These are phyloP conservation scores for Coemansia sp. DNA, from an alignment of 192 early-diverging fungal genomes.

Conservation along the genomic window DNA sequence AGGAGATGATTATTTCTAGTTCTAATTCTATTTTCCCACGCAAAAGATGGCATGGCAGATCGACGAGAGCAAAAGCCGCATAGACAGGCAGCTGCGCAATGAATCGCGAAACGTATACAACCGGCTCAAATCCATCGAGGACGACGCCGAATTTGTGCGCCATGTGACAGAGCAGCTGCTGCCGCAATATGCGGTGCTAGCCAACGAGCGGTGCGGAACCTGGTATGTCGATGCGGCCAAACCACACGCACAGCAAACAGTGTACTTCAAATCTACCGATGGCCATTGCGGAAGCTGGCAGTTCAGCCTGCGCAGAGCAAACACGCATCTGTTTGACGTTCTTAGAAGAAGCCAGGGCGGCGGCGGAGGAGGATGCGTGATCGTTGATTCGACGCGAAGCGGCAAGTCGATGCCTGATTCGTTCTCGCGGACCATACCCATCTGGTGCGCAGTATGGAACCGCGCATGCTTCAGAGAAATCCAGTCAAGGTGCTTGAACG, in stretches of 20 bases:
- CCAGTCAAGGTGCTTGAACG: neutral
- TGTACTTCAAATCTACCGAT: slow-evolving; percentile 95
- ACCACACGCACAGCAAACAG: slow-evolving; percentile 60
- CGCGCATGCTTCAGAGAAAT: slow-evolving; percentile 34
- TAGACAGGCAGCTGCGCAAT: slow-evolving; percentile 15
- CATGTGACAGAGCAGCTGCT: slow-evolving; percentile 58
- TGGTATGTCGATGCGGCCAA: slow-evolving; percentile 81
- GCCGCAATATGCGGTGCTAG: slow-evolving; percentile 64
- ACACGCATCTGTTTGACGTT: slow-evolving; percentile 69
- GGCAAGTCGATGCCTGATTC: slow-evolving; percentile 87
- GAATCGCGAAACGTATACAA: slow-evolving; percentile 64
- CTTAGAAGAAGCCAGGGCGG: slow-evolving; percentile 58
- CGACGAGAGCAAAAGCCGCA: slow-evolving; percentile 3
- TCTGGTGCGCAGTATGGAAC: slow-evolving; percentile 87
- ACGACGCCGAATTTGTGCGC: slow-evolving; percentile 75
- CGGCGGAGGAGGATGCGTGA: slow-evolving; percentile 53
- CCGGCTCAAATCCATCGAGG: slow-evolving; percentile 74
- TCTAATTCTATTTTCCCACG: too few species aligned
- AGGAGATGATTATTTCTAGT: too few species aligned
- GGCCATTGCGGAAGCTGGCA: slow-evolving; percentile 86
- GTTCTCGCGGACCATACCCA: slow-evolving; percentile 83
- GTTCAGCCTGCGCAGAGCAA: slow-evolving; percentile 80
- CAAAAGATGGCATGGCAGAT: neutral
- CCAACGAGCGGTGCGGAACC: slow-evolving; percentile 85
- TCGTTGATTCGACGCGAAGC: slow-evolving; percentile 85